Evolutionary conservation across 2,329 filamentous ascomycete species (phyloP), one percentile per base, ranked within the genome.

Genomic region (Mycosphaerella sp.): DNA sequence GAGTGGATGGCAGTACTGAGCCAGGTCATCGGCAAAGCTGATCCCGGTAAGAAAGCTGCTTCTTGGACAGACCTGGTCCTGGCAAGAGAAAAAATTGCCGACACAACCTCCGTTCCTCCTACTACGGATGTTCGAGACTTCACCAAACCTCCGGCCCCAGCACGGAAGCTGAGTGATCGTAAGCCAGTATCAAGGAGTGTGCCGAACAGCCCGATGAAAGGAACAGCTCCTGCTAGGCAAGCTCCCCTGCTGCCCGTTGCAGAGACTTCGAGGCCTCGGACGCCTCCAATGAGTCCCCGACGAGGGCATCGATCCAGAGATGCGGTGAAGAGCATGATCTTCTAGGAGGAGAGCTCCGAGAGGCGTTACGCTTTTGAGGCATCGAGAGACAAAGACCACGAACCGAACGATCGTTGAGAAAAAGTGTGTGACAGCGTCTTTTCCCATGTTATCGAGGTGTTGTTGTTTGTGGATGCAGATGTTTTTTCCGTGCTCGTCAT

Each of bases 1-100:
- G 86, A 83, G 49, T 98, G 93, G 93, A 93, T 98, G 86, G 84
- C 83, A 67, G 86, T 89, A 12, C 80, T 98, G 17, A 79, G 79
- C 2, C 89, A 97, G 50, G 75, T 76, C 10, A 76, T 84, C 2
- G 81, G 81, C 56, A 82, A 81, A 59, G 75, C 79, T 36, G 67
- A 68, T 32, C 63, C 69, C 10, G 71, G 72, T 34, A 66, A 70
- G 50, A 81, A 79, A 62, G 73, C 74, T n/a, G 57, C 62, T 35
- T 62, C 58, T 27, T 84, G 81, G 81, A 80, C 80, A 0, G 79
- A 82, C 46, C 70, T 82, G 58, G 79, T 84, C 4, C 73, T 83
- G 5, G 70, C 71, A 16, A 70, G 72, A 47, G 73, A 76, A 57
- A 56, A 55, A 37, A 45, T 53, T 14, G 58, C 55, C 9, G 49